Base-by-base conservation (phyloP, 1,284 basidiomycete species). In the Austroboletus novae-zelandiae region DNA sequence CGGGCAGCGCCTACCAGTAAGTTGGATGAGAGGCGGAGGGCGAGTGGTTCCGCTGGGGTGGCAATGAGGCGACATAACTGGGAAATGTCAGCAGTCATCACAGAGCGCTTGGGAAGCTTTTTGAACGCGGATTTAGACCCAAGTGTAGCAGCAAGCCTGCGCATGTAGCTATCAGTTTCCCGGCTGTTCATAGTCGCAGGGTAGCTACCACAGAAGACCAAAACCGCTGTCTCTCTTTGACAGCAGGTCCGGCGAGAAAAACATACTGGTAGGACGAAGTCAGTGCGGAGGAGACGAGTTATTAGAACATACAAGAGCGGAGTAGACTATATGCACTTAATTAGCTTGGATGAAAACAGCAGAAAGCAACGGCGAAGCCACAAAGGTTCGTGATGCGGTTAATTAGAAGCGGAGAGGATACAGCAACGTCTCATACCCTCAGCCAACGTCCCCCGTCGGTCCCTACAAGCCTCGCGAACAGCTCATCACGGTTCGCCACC, bases 141-240 rank as follows among this genome's bases (percentile, higher is more conserved):
- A 17, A 94, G 75, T 1, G 91, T 94, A 4, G 91, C 91, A 31
- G 91, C 90, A 42, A 94, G 82, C 91, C 91, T 94, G 36, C 40
- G 52, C 52, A 53, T 46, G 49, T 34, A 54, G 17, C 9, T 5
- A 36, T 66, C 37, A 63, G 53, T 46, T 30, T 23, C 14, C 25
- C n/a, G 17, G 30, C 25, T 6, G 20, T 17, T n/a, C 31, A 40
- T 23, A 43, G 27, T 5, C 44, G 40, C 10, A 30, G 39, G 20
- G 25, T 5, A 49, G 62, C 50, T 64, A 89, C 89, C 89, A 91
- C 20, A 91, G 72, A 18, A 91, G 77, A 52, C 89, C 89, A 59
- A 90, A 89, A 2, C 89, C 89, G 57, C 82, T 88, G 58, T 91
- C 89, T 50, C 89, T 74, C 59, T 80, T 82, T 34, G 84, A 77